Percentiles rank a stretch among this genome's conserved stretches.
Conservation (phyloP, 192 early-diverging fungal species). For the Lobosporangium transversale region DNA sequence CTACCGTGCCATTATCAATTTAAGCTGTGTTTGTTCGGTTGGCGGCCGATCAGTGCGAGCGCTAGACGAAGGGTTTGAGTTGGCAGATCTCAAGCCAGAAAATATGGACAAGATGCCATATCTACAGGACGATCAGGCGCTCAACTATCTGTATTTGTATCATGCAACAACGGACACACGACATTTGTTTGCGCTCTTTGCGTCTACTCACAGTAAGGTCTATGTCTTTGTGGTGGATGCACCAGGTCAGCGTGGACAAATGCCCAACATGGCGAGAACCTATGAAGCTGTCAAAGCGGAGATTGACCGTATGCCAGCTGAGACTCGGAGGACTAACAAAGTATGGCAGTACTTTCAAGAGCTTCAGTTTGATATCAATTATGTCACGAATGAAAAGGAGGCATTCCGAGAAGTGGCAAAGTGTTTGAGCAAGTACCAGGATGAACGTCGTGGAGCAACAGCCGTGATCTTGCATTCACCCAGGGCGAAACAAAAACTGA, state of each 20-base stretch:
- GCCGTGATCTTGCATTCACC: constrained; percentile 82
- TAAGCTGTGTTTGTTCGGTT: constrained; percentile 73
- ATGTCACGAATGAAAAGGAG: constrained; percentile 59
- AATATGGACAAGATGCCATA: constrained; percentile 41
- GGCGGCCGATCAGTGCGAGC: constrained; percentile 20
- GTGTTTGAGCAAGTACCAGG: constrained; percentile 68
- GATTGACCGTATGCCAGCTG: constrained; percentile 38
- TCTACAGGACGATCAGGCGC: constrained; percentile 38
- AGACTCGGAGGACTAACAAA: constrained; percentile 43
- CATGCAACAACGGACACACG: constrained; percentile 71
- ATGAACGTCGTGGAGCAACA: constrained; percentile 69
- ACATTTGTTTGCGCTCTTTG: constrained; percentile 77
- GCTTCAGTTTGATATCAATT: constrained; percentile 62
- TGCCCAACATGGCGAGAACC: constrained; percentile 51
- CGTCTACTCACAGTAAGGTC: constrained; percentile 63
- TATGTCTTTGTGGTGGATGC: constrained; percentile 83
- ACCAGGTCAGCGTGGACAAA: constrained; percentile 42
- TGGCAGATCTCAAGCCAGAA: constrained; percentile 56
- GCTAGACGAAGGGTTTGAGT: constrained; percentile 59
- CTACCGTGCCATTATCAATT: constrained; percentile 81
- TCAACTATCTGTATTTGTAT: constrained; percentile 81
- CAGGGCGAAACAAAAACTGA: constrained; percentile 59
- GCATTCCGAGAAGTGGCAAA: constrained; percentile 68
- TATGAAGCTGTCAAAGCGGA: constrained; percentile 69
- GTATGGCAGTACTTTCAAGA: constrained; percentile 62